A percentile compares a stretch with the other conserved stretches of the same genome.
These are phyloP conservation scores for Naganishia sp. DNA, from an alignment of 1,284 basidiomycete genomes.

Conservation along the genomic window DNA sequence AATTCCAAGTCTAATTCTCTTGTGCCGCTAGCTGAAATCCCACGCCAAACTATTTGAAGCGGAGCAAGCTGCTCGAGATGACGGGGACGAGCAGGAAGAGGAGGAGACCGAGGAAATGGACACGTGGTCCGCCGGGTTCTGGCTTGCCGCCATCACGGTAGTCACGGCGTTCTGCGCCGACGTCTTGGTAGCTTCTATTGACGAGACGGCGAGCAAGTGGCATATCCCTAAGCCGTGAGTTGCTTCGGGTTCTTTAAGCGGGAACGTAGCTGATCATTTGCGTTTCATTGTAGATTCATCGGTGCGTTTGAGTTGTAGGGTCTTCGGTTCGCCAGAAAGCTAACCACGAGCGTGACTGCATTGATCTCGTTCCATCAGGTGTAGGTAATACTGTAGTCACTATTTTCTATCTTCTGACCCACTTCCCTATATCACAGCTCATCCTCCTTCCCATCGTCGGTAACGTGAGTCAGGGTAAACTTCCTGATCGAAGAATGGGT, in stretches of 20 bases:
- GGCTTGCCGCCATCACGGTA: slow-evolving; percentile 66
- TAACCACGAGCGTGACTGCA: neutral
- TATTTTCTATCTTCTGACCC: neutral
- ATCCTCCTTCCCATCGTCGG: slow-evolving; percentile 61
- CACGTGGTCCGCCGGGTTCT: slow-evolving; percentile 62
- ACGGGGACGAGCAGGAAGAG: slow-evolving; percentile 49
- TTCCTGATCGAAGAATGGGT: too few species aligned
- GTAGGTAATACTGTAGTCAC: neutral
- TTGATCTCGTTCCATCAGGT: neutral
- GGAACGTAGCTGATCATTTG: neutral
- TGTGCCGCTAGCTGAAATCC: slow-evolving; percentile 58
- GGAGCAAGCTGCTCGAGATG: slow-evolving; percentile 41
- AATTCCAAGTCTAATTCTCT: slow-evolving; percentile 35
- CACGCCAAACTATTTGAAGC: slow-evolving; percentile 60
- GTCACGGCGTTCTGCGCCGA: slow-evolving; percentile 82
- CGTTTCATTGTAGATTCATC: slow-evolving; percentile 45
- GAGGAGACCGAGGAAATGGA: slow-evolving; percentile 68
- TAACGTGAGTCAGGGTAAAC: slow-evolving; percentile 48
- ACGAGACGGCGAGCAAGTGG: slow-evolving; percentile 78
- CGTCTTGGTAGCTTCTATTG: slow-evolving; percentile 73
- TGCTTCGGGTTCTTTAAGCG: too few species aligned
- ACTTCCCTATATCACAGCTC: slow-evolving; percentile 32
- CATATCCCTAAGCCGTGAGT: slow-evolving; percentile 68
- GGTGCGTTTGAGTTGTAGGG: slow-evolving; percentile 34
- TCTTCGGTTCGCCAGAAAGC: neutral